phyloP scores from a whole-genome alignment of 352 stramenopile genomes.

The Pythium guiyangense region DNA sequence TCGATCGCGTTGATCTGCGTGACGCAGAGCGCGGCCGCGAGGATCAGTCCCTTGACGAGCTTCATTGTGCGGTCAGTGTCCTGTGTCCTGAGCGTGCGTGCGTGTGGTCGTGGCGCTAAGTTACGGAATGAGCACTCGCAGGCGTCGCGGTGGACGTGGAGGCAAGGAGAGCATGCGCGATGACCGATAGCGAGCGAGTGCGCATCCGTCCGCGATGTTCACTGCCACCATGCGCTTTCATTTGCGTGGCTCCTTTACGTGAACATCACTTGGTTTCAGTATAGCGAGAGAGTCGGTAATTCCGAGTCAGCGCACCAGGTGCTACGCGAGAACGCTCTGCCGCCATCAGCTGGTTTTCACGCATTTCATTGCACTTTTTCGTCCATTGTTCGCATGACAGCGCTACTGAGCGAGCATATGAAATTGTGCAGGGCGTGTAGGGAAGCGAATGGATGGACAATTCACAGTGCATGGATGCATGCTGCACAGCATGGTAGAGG shows the following conservation, averaged over 20 bases:
- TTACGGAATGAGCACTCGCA: conserved; percentile 12
- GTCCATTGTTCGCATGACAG: background rate
- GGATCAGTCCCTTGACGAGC: conserved; percentile 39
- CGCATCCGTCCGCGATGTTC: background rate
- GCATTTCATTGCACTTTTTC: background rate
- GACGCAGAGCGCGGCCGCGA: conserved; percentile 48
- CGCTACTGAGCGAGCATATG: no score
- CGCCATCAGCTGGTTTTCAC: conserved; percentile 13
- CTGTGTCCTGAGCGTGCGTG: background rate
- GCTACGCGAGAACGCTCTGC: conserved; percentile 1
- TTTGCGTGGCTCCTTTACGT: background rate
- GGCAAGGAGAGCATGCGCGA: background rate
- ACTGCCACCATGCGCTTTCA: background rate
- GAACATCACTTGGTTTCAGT: conserved; percentile 13
- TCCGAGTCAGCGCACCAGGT: conserved; percentile 12
- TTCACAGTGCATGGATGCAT: no score
- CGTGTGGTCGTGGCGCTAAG: background rate
- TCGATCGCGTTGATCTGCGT: conserved; percentile 50
- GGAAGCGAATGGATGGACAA: no score
- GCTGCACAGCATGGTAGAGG: no score
- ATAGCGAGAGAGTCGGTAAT: conserved; percentile 13
- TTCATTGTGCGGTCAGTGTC: conserved; percentile 18
- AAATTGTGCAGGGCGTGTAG: no score
- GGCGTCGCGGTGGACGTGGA: background rate
- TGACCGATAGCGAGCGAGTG: background rate